Conservation (phyloP, 1,284 basidiomycete species). For the Cutaneotrichosporon sp. region DNA sequence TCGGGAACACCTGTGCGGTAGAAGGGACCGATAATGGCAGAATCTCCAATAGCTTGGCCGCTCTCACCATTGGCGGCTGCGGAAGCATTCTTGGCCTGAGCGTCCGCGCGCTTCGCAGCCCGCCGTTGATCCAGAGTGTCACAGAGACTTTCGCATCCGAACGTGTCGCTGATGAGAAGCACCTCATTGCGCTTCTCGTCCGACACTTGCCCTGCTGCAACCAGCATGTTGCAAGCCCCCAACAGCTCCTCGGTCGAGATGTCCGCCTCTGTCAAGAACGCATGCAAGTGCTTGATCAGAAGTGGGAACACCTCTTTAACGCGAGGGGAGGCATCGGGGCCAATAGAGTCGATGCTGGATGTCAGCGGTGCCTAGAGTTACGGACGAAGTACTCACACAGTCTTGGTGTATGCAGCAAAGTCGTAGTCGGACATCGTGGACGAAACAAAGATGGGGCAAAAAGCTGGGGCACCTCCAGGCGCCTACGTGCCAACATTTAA, state of each 20-base stretch:
- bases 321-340: conserved; percentile 37
- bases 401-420: conserved; percentile 15
- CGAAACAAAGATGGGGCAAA: background rate
- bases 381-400: conserved; percentile 16
- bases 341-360: conserved; percentile 18
- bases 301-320: conserved; percentile 41
- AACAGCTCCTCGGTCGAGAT: conserved; percentile 47
- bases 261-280: conserved; percentile 42
- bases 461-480: no score
- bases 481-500: no score
- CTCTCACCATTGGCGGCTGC: no score
- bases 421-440: conserved; percentile 14
- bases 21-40: conserved; percentile 43
- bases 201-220: conserved; percentile 44
- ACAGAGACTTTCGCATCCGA: conserved; percentile 47
- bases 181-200: conserved; percentile 47
- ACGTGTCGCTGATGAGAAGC: conserved; percentile 46
- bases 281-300: conserved; percentile 43
- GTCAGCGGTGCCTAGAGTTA: background rate
- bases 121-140: conserved; percentile 19
- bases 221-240: conserved; percentile 42
- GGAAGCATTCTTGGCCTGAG: background rate
- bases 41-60: conserved; percentile 9
- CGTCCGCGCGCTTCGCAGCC: background rate
- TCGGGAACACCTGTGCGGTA: conserved; percentile 34